Percentiles rank a stretch among this genome's conserved stretches.
These are phyloP conservation scores for Penicillium sp. DNA, from an alignment of 2,329 filamentous ascomycete genomes.

Conservation along the genomic window DNA sequence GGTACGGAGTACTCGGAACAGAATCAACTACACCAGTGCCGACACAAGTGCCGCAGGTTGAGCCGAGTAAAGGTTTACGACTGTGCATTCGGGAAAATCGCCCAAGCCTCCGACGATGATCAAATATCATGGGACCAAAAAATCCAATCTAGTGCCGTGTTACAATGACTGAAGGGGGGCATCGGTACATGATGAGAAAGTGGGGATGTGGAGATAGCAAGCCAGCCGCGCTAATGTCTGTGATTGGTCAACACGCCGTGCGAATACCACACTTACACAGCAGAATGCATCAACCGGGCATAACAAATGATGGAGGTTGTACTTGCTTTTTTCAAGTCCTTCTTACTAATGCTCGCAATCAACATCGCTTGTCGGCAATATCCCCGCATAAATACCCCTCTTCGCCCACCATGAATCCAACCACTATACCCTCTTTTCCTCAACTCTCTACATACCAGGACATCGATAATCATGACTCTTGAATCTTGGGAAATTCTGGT, in stretches of 20 bases:
- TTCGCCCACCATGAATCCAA: neutral
- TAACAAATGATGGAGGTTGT: neutral
- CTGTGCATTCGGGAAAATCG: too few relatives aligned
- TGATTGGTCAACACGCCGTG: neutral
- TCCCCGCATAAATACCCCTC: constrained; percentile 6
- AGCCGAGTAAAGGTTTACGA: too few relatives aligned
- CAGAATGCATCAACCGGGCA: neutral
- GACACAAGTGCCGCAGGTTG: too few relatives aligned
- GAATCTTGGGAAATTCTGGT: constrained; percentile 11
- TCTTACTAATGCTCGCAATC: neutral
- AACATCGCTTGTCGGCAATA: neutral
- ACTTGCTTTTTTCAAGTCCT: neutral
- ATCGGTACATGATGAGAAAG: neutral
- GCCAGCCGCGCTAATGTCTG: neutral
- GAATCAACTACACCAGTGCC: too few relatives aligned
- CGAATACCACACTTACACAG: neutral
- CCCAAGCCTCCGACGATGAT: too few relatives aligned
- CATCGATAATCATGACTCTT: constrained; percentile 1
- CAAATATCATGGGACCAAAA: too few relatives aligned
- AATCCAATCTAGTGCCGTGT: too few relatives aligned
- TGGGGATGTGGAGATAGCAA: neutral
- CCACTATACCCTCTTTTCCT: neutral
- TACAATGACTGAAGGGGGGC: too few relatives aligned
- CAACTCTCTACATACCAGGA: neutral
- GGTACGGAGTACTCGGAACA: too few relatives aligned